Evolutionary conservation across 352 stramenopile species (phyloP).

Genomic region (Phytophthora tentaculata): DNA sequence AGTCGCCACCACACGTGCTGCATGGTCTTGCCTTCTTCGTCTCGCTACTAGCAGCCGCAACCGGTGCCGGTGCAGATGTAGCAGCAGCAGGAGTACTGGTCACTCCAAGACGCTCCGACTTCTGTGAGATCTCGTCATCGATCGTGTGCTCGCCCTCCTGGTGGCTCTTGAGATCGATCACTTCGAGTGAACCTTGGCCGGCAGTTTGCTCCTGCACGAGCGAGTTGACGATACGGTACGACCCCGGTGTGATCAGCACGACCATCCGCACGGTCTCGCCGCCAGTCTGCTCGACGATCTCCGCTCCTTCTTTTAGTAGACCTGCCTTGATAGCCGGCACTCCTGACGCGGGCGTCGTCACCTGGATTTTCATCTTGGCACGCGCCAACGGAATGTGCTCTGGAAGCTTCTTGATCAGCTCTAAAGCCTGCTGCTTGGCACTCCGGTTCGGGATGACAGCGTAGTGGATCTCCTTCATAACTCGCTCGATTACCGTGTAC

Average conservation of each 20-base stretch:
- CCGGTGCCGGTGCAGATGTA: slow-evolving; percentile 8
- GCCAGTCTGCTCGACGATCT: slow-evolving; percentile 71
- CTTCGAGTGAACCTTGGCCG: slow-evolving; percentile 81
- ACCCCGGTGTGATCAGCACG: slow-evolving; percentile 76
- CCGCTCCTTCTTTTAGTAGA: slow-evolving; percentile 66
- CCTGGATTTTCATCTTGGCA: slow-evolving; percentile 97
- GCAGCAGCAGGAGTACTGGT: slow-evolving; percentile 26
- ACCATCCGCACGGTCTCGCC: slow-evolving; percentile 66
- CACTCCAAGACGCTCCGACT: slow-evolving; percentile 76
- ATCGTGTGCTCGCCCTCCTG: slow-evolving; percentile 92
- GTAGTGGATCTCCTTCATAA: slow-evolving; percentile 97
- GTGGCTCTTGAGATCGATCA: slow-evolving; percentile 93
- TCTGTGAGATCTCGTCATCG: slow-evolving; percentile 91
- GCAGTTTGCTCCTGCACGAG: slow-evolving; percentile 69
- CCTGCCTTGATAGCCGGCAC: slow-evolving; percentile 64
- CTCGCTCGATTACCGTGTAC: slow-evolving; percentile 95
- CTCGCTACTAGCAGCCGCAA: slow-evolving; percentile 11
- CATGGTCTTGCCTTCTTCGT: slow-evolving; percentile 70
- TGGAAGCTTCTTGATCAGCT: slow-evolving; percentile 96
- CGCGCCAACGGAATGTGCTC: slow-evolving; percentile 95
- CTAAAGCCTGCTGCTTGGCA: slow-evolving; percentile 97
- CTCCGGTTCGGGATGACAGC: slow-evolving; percentile 94
- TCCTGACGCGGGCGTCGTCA: slow-evolving; percentile 60
- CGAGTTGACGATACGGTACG: slow-evolving; percentile 78
- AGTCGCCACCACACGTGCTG: slow-evolving; percentile 94